These are phyloP conservation scores for Talaromyces piceae DNA, from an alignment of 2,329 filamentous ascomycete genomes.

Conservation along the genomic window DNA sequence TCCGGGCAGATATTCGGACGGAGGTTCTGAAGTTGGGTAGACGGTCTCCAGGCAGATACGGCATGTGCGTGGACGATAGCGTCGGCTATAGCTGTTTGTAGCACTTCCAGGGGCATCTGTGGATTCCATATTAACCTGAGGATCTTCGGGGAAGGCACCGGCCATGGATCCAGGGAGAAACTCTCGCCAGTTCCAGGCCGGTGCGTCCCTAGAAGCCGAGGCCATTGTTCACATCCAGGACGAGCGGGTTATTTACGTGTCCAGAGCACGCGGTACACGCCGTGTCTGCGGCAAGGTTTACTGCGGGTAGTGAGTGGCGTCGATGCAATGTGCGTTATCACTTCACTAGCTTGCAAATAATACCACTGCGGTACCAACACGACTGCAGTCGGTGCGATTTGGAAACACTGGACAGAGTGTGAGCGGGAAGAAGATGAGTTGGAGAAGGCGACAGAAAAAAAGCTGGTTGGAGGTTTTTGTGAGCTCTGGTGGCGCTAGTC, in stretches of 20 bases:
- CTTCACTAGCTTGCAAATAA: background rate
- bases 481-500: slow-evolving; percentile 3
- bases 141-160: slow-evolving; percentile 2
- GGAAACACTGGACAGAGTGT: background rate
- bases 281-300: background rate
- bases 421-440: no score
- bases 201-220: background rate
- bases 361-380: background rate
- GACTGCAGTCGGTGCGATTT: background rate
- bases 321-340: background rate
- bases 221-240: slow-evolving; percentile 9
- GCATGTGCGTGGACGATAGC: slow-evolving; percentile 68
- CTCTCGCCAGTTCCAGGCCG: slow-evolving; percentile 12
- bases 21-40: slow-evolving; percentile 51
- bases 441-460: slow-evolving; percentile 15
- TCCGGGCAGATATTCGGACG: slow-evolving; percentile 47
- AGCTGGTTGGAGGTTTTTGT: slow-evolving; percentile 3
- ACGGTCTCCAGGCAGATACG: slow-evolving; percentile 81
- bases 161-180: slow-evolving; percentile 3
- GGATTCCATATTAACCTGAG: slow-evolving; percentile 8
- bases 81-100: slow-evolving; percentile 28
- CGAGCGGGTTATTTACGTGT: background rate
- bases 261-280: background rate
- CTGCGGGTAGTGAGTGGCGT: background rate
- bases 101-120: slow-evolving; percentile 13